Evolutionary conservation across 2,329 filamentous ascomycete genomes (phyloP).

Genomic region (Zymoseptoria ardabiliae): DNA sequence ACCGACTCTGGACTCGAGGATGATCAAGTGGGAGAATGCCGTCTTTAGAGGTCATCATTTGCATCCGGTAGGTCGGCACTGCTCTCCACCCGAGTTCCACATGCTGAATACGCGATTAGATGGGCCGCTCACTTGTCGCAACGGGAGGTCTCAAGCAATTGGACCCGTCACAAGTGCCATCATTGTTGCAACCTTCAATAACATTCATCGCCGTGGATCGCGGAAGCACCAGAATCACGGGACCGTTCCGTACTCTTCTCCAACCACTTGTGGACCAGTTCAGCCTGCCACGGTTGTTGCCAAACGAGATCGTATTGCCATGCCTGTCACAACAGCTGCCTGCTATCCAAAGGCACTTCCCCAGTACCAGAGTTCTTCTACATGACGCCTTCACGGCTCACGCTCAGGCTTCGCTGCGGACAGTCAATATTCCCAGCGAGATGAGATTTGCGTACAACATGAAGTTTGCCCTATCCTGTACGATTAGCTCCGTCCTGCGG

Average conservation of each 20-base stretch:
- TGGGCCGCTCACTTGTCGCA: neutral
- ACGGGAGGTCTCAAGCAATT: neutral
- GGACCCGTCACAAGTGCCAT: neutral
- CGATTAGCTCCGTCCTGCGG: neutral
- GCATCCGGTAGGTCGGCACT: constrained; percentile 2
- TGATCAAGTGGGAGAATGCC: constrained; percentile 4
- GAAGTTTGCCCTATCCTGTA: neutral
- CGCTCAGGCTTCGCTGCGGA: constrained; percentile 6
- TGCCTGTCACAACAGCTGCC: constrained; percentile 4
- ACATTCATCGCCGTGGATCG: neutral
- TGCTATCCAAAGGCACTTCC: constrained; percentile 2
- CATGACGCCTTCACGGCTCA: constrained; percentile 1
- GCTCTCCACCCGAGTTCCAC: neutral
- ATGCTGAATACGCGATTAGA: neutral
- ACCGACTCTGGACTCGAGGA: neutral
- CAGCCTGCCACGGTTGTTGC: neutral
- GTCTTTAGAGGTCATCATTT: constrained; percentile 4
- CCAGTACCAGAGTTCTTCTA: neutral
- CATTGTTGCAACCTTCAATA: neutral
- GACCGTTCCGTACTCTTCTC: neutral
- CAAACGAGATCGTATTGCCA: constrained; percentile 1
- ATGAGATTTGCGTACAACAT: neutral
- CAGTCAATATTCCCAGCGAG: neutral
- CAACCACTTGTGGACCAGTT: neutral
- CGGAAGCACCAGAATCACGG: neutral